These are phyloP conservation scores for Xylariaceae sp. DNA, from an alignment of 2,329 filamentous ascomycete species.

Conservation along the genomic window DNA sequence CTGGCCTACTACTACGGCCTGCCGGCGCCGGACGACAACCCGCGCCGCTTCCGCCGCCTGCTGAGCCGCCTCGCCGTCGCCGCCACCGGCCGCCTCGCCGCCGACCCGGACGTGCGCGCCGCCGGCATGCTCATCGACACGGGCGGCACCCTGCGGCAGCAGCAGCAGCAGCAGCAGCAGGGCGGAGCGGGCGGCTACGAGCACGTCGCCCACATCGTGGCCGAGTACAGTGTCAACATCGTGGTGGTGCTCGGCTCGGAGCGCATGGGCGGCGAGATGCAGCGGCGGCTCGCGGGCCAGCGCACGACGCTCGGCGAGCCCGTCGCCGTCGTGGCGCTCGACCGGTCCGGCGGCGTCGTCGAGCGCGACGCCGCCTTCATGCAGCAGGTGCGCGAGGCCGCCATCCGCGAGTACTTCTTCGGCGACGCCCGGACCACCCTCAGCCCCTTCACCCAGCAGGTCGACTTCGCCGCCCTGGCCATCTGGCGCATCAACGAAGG, in stretches of 20 bases:
- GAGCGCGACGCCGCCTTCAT: slow-evolving; percentile 68
- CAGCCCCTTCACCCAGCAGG: slow-evolving; percentile 78
- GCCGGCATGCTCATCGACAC: slow-evolving; percentile 84
- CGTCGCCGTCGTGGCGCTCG: slow-evolving; percentile 68
- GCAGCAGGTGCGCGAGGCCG: slow-evolving; percentile 63
- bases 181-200: slow-evolving; percentile 52
- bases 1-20: slow-evolving; percentile 85
- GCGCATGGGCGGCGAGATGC: slow-evolving; percentile 66
- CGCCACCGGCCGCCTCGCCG: slow-evolving; percentile 67
- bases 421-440: slow-evolving; percentile 69
- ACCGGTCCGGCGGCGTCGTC: slow-evolving; percentile 80
- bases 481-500: slow-evolving; percentile 64
- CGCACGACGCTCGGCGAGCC: slow-evolving; percentile 54
- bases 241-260: slow-evolving; percentile 78
- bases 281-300: slow-evolving; percentile 55
- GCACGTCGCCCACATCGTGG: slow-evolving; percentile 66
- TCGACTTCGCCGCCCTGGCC: slow-evolving; percentile 66
- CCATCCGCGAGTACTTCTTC: slow-evolving; percentile 92
- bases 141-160: slow-evolving; percentile 57
- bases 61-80: slow-evolving; percentile 71
- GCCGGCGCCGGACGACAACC: slow-evolving; percentile 63
- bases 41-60: slow-evolving; percentile 64
- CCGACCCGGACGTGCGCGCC: slow-evolving; percentile 62
- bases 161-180: no score
- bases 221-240: slow-evolving; percentile 60